Evolutionary conservation across 2,329 filamentous ascomycete species (phyloP).

Genomic region (Fusarium pilosicola): DNA sequence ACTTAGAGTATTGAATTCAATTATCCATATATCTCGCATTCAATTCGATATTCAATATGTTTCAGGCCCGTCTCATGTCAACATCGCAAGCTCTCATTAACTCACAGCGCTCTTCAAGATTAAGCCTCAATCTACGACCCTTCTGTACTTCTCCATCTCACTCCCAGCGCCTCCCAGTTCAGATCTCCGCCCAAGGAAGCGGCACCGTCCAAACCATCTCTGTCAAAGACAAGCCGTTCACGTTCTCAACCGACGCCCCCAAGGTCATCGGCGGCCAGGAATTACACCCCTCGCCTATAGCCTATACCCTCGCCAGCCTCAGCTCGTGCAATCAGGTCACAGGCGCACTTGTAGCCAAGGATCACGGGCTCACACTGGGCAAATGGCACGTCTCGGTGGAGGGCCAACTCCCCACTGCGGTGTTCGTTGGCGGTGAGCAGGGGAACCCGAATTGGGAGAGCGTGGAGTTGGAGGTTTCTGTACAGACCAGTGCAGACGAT

Average conservation of each 20-base stretch:
- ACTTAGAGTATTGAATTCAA: fast-evolving
- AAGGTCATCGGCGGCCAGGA: neutral
- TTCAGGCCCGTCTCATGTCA: fast-evolving
- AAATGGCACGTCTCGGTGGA: neutral
- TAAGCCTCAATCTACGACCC: neutral
- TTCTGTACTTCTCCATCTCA: neutral
- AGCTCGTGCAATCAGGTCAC: neutral
- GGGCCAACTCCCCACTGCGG: neutral
- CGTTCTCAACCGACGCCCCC: neutral
- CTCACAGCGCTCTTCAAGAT: neutral
- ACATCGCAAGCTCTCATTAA: neutral
- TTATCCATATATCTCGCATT: neutral
- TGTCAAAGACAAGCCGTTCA: neutral
- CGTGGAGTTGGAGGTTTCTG: fast-evolving
- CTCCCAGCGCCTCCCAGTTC: neutral
- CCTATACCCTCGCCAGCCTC: neutral
- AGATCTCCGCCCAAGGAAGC: neutral
- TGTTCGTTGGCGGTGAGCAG: neutral
- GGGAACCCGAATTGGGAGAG: neutral
- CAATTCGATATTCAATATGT: neutral
- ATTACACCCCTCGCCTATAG: neutral
- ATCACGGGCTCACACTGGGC: neutral
- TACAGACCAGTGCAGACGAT: neutral
- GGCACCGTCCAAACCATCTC: neutral
- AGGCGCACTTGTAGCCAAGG: neutral